Evolutionary conservation across 331 rosid species (phyloP), one percentile per base, ranked within the genome.

Genomic region (Saraca asoca): DNA sequence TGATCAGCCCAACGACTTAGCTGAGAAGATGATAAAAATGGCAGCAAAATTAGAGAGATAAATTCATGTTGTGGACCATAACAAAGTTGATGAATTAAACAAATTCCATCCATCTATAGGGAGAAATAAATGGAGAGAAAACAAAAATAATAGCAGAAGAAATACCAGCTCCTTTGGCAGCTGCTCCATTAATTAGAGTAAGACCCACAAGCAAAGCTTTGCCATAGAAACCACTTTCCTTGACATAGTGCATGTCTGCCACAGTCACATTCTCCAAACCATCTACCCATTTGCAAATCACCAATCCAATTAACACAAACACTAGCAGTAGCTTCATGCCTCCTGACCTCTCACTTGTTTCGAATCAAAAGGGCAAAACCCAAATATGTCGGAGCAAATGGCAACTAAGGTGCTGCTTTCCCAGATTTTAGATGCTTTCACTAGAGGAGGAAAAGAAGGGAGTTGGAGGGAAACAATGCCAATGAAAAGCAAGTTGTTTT

Each of bases 111-210:
- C 19, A 62, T 55, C 38, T 16, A 35, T 43, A 63, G 44, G 17
- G 51, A 49, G 41, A 72, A 49, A 63, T 34, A 20, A 70, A 57
- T 34, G 74, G 46, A 72, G 49, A 58, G 65, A 64, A 52, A 44
- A 29, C 3, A 55, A 13, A 49, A 31, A 20, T 16, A 20, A 56
- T 38, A 9, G 62, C 7, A 56, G 51, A 69, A 72, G 46, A 17
- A 65, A 55, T 75, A 82, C 87, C 87, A 63, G 81, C 87, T 73
- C 87, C 87, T 79, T 79, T 79, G 71, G 87, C 79, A 48, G 72
- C 75, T 64, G 87, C 87, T 49, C 84, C 84, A 79, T 75, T 46
- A 51, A 82, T 35, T 49, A 75, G 75, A 64, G 77, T 79, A 43
- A 82, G 74, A 59, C 75, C 84, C 75, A 82, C 87, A 66, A 71